phyloP scores from a whole-genome alignment of 1,284 basidiomycete genomes.

The Spongispora temasekensis region DNA sequence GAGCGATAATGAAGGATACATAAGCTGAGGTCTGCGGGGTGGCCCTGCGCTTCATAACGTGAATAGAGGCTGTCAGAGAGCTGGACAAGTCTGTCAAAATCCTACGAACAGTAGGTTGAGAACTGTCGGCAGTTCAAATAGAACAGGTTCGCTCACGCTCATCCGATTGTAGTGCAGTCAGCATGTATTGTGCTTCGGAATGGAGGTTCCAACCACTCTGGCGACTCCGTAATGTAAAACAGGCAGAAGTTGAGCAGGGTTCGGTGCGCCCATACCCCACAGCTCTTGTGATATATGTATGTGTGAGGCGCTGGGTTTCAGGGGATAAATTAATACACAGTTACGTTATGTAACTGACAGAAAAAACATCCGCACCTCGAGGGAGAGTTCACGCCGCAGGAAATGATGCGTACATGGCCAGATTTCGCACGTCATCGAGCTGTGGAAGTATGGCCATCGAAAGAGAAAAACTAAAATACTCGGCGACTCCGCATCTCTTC shows the following conservation, averaged over 20 bases:
- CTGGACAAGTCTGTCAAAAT: conserved; percentile 26
- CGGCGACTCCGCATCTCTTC: no score
- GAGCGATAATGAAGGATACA: conserved; percentile 31
- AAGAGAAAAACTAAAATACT: no score
- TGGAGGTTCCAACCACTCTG: not conserved
- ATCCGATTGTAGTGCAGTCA: conserved; percentile 10
- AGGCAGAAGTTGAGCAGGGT: conserved; percentile 1
- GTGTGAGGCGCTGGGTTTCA: conserved; percentile 13
- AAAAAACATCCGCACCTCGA: conserved; percentile 7
- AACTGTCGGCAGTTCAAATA: not conserved
- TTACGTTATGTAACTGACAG: conserved; percentile 19
- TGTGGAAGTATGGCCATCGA: no score
- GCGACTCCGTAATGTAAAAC: not conserved
- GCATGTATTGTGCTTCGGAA: not conserved
- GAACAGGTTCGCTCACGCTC: conserved; percentile 16
- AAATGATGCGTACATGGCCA: no score
- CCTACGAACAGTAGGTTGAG: conserved; percentile 8
- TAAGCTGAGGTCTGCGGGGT: conserved; percentile 26
- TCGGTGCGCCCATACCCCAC: conserved; percentile 6
- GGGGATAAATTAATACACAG: conserved; percentile 4
- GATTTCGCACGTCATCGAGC: no score
- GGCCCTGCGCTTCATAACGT: conserved; percentile 21
- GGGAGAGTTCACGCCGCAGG: conserved; percentile 7
- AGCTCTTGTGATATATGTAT: conserved; percentile 16
- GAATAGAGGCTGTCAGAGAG: conserved; percentile 30